A percentile compares a stretch with the other conserved stretches of the same genome.
phyloP scores from a whole-genome alignment of 345 rosid genomes.

The Ailanthus altissimus region DNA sequence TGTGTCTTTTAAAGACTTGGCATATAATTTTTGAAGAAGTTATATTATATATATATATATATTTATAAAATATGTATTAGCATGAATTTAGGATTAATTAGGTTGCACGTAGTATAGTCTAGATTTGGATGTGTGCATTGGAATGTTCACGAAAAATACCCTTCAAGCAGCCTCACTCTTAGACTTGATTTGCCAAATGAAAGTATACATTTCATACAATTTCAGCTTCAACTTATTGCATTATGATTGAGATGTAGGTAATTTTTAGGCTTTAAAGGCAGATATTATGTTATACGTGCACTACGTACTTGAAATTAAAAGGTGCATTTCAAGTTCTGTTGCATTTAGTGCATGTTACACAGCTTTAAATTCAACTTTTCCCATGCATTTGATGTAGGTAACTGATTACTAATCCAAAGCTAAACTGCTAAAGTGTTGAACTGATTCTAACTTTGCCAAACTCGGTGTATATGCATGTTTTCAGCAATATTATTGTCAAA shows the following conservation, averaged over 20 bases:
- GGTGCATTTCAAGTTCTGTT: background rate
- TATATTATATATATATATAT: no score
- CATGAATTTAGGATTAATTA: no score
- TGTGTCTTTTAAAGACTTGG: no score
- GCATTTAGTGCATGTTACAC: background rate
- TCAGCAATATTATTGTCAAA: background rate
- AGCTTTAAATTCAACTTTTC: background rate
- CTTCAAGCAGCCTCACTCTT: conserved; percentile 79
- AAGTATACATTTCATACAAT: conserved; percentile 12
- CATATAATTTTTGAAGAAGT: no score
- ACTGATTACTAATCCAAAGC: background rate
- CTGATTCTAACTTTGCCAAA: background rate
- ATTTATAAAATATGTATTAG: no score
- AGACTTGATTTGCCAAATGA: conserved; percentile 86
- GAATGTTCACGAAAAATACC: conserved; percentile 95
- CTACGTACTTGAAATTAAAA: no score
- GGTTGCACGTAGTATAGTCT: no score
- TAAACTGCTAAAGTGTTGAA: background rate
- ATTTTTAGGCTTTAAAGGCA: background rate
- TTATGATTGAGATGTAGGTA: background rate
- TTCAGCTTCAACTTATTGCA: conserved; percentile 4
- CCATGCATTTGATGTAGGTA: background rate
- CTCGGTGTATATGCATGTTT: background rate
- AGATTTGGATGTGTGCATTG: conserved; percentile 91
- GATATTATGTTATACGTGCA: background rate